Evolutionary conservation across 2,329 filamentous ascomycete species (phyloP).

Genomic region (Aspergillus caelatus): DNA sequence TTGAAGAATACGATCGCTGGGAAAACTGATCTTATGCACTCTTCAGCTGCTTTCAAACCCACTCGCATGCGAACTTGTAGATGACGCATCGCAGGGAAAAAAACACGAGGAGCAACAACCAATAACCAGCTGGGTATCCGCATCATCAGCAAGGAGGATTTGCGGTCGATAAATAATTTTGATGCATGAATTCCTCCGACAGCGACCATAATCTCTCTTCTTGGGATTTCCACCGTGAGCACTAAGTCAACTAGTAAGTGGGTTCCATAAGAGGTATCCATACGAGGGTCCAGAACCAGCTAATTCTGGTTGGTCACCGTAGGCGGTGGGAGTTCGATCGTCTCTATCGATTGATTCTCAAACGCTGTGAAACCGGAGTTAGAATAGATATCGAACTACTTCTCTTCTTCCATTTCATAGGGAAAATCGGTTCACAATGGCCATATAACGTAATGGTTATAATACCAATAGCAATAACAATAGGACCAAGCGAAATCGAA

Average conservation of each 20-base stretch:
- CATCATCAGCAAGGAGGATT: not conserved
- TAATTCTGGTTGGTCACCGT: not conserved
- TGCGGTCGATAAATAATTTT: not conserved
- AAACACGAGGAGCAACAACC: not conserved
- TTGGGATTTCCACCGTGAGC: not conserved
- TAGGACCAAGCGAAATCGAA: not conserved
- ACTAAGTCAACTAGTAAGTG: not conserved
- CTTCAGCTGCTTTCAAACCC: not conserved
- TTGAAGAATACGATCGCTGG: not conserved
- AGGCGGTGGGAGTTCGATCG: not conserved
- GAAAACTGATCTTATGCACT: not conserved
- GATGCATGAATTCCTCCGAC: not conserved
- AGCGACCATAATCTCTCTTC: not conserved
- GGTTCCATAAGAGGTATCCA: not conserved
- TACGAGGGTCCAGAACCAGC: not conserved
- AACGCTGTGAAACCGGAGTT: not conserved
- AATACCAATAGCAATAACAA: not conserved
- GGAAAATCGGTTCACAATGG: not conserved
- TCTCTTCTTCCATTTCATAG: not conserved
- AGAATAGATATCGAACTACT: not conserved
- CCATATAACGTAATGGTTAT: not conserved
- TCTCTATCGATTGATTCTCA: not conserved
- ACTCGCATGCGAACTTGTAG: not conserved
- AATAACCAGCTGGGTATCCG: not conserved
- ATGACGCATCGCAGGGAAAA: not conserved